Percentiles rank a stretch among this genome's conserved stretches.
phyloP scores from a whole-genome alignment of 140 eudicot species.

The Erigeron philadelphicus region DNA sequence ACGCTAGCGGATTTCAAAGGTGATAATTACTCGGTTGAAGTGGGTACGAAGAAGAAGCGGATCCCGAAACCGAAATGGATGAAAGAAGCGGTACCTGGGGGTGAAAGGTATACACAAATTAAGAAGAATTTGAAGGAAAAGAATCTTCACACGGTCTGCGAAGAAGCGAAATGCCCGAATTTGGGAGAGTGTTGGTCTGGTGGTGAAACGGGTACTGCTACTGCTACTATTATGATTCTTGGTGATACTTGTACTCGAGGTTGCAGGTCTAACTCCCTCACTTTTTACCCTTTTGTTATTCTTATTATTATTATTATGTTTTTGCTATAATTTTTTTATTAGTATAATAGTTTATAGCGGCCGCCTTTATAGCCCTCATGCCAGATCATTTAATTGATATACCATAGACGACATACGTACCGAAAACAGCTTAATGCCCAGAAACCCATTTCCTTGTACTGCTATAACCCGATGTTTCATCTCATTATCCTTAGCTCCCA shows the following conservation, averaged over 20 bases:
- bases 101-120: constrained; percentile 80
- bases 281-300: too few species aligned
- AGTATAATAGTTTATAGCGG: too few species aligned
- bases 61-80: constrained; percentile 92
- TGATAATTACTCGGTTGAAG: constrained; percentile 73
- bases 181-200: constrained; percentile 99
- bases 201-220: constrained; percentile 91
- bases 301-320: too few species aligned
- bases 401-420: too few species aligned
- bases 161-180: constrained; percentile 90
- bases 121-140: constrained; percentile 78
- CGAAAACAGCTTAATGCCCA: too few species aligned
- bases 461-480: too few species aligned
- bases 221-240: constrained; percentile 92
- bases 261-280: constrained; percentile 47
- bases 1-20: constrained; percentile 46
- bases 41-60: constrained; percentile 90
- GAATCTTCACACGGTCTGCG: constrained; percentile 92
- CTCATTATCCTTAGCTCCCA: too few species aligned
- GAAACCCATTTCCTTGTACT: too few species aligned
- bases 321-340: too few species aligned
- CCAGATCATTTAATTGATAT: too few species aligned
- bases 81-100: constrained; percentile 91
- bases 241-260: constrained; percentile 98
- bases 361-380: too few species aligned